Percentiles rank a stretch among this genome's conserved stretches.
phyloP scores from a whole-genome alignment of 2,329 filamentous ascomycete genomes.

The Cladosporium velox region DNA sequence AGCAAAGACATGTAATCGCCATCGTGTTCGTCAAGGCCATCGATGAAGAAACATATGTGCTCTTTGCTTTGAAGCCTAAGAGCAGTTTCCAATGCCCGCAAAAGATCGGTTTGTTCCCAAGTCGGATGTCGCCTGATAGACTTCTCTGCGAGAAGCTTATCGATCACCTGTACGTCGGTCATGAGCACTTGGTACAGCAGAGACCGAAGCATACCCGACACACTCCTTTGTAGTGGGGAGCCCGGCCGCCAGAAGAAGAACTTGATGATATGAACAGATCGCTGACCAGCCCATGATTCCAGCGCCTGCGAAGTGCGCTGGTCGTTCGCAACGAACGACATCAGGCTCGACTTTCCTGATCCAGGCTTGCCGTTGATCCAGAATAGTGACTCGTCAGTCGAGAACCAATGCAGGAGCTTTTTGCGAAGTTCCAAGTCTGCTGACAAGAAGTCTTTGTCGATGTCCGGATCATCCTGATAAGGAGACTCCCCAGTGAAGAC shows the following conservation, averaged over 20 bases:
- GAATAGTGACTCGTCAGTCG: background rate
- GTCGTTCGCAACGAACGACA: background rate
- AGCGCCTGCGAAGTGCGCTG: background rate
- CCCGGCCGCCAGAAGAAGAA: conserved; percentile 20
- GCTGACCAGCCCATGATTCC: background rate
- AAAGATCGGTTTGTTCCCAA: background rate
- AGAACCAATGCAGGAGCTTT: background rate
- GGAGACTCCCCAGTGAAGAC: background rate
- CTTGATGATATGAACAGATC: background rate
- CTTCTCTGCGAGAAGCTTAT: background rate
- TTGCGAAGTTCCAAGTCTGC: background rate
- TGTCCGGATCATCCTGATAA: background rate
- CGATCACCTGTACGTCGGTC: background rate
- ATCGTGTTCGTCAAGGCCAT: conserved; percentile 12
- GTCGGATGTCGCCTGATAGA: background rate
- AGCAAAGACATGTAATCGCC: background rate
- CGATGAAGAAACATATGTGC: background rate
- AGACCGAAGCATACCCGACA: conserved; percentile 5
- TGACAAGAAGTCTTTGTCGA: background rate
- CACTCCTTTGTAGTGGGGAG: background rate
- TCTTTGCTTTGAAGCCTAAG: background rate
- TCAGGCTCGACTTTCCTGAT: conserved; percentile 17
- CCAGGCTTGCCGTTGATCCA: conserved; percentile 18
- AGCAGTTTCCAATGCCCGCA: background rate
- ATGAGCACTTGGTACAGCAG: background rate